phyloP scores from a whole-genome alignment of 306 rosid genomes.

The Acacia acuminata region DNA sequence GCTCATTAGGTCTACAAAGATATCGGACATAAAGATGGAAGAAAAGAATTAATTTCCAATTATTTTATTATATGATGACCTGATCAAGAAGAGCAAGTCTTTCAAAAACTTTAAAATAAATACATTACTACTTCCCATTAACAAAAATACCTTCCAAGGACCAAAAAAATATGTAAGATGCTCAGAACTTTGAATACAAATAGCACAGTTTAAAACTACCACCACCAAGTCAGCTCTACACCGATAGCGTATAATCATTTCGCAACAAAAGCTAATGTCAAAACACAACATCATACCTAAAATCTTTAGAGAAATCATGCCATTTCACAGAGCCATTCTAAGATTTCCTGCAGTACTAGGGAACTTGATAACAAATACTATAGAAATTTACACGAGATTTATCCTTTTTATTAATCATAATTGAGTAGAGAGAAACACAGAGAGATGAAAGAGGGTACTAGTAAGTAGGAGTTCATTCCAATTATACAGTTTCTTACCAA shows the following conservation, averaged over 20 bases:
- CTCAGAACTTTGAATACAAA: not conserved
- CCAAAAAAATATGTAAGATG: not conserved
- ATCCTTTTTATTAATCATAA: not conserved
- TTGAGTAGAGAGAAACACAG: not conserved
- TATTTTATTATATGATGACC: not conserved
- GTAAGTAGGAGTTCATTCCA: constrained; percentile 25
- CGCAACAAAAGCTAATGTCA: too few species aligned
- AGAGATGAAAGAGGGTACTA: not conserved
- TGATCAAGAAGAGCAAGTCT: not conserved
- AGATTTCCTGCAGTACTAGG: not conserved
- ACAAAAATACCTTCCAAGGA: not conserved
- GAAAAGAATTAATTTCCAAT: not conserved
- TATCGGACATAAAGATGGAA: not conserved
- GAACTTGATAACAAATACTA: not conserved
- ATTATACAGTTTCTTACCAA: constrained; percentile 30
- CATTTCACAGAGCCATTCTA: too few species aligned
- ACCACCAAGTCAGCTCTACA: too few species aligned
- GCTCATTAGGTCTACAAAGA: not conserved
- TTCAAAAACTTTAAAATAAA: too few species aligned
- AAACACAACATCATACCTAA: too few species aligned
- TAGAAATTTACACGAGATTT: not conserved
- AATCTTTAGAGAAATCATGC: too few species aligned
- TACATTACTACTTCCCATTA: too few species aligned
- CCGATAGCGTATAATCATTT: too few species aligned
- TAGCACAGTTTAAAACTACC: too few species aligned